A percentile compares a stretch with the other conserved stretches of the same genome.
Conservation (phyloP, 2,329 filamentous ascomycete genomes). For the Fusarium sp. region DNA sequence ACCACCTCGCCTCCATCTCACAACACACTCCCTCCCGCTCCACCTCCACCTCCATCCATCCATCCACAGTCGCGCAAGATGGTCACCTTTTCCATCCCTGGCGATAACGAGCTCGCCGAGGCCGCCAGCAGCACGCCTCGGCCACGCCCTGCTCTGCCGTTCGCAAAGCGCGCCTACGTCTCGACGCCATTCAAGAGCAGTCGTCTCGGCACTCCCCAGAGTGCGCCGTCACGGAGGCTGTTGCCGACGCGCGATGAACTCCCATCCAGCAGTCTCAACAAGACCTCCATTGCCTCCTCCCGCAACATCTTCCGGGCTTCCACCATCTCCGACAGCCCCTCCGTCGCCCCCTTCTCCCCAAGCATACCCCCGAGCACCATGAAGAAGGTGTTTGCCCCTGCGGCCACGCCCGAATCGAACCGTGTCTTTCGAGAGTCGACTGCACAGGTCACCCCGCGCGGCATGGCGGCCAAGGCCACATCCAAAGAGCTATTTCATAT, state of each 20-base stretch:
- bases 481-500: conserved; percentile 70
- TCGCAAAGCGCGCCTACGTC: conserved; percentile 61
- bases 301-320: conserved; percentile 63
- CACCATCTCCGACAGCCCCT: conserved; percentile 53
- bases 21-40: conserved; percentile 16
- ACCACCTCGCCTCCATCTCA: conserved; percentile 25
- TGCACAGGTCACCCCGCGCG: conserved; percentile 64
- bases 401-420: conserved; percentile 61
- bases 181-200: conserved; percentile 56
- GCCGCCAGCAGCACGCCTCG: conserved; percentile 55
- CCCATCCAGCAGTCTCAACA: conserved; percentile 55
- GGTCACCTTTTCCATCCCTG: conserved; percentile 59
- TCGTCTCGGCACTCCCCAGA: conserved; percentile 58
- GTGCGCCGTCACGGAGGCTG: conserved; percentile 56
- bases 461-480: conserved; percentile 65
- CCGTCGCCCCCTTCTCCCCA: conserved; percentile 60
- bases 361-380: conserved; percentile 61
- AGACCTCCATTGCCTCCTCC: conserved; percentile 54
- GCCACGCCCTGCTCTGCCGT: conserved; percentile 59
- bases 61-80: conserved; percentile 44
- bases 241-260: conserved; percentile 55
- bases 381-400: conserved; percentile 65
- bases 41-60: neutral
- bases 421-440: conserved; percentile 62
- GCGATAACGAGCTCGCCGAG: conserved; percentile 53